These are phyloP conservation scores for Ceratopteris richardii DNA, from an alignment of 75 land plant genomes.

Conservation along the genomic window DNA sequence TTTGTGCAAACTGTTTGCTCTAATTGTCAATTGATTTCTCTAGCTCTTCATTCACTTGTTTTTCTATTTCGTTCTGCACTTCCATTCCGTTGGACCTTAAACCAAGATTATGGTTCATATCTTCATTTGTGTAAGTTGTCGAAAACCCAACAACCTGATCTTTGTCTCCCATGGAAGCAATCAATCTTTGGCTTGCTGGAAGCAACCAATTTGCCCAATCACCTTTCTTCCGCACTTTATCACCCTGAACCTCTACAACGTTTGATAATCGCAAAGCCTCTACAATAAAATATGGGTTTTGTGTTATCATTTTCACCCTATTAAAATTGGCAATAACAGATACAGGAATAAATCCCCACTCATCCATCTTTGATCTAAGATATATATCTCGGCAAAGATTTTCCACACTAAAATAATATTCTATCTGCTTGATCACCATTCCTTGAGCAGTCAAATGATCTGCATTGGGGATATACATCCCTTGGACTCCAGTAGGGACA, in stretches of 20 bases:
- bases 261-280: constrained; percentile 63
- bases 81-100: too few species aligned
- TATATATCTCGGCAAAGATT: constrained; percentile 59
- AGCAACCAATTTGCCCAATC: constrained; percentile 70
- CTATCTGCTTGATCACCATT: constrained; percentile 66
- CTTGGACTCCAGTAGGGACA: background rate
- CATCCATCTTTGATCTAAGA: constrained; percentile 68
- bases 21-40: too few species aligned
- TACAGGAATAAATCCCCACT: constrained; percentile 75
- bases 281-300: constrained; percentile 47
- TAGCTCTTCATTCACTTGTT: too few species aligned
- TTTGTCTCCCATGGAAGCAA: background rate
- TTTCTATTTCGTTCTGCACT: too few species aligned
- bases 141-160: background rate
- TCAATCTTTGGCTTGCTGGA: constrained; percentile 11
- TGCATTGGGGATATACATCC: constrained; percentile 15
- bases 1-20: too few species aligned
- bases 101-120: background rate
- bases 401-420: constrained; percentile 84
- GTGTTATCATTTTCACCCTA: constrained; percentile 62
- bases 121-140: background rate
- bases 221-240: constrained; percentile 63
- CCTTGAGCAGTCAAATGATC: constrained; percentile 21
- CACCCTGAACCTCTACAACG: constrained; percentile 78
- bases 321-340: constrained; percentile 74